Base-by-base conservation (phyloP, 179 eudicot species). In the Pouteria campechiana region DNA sequence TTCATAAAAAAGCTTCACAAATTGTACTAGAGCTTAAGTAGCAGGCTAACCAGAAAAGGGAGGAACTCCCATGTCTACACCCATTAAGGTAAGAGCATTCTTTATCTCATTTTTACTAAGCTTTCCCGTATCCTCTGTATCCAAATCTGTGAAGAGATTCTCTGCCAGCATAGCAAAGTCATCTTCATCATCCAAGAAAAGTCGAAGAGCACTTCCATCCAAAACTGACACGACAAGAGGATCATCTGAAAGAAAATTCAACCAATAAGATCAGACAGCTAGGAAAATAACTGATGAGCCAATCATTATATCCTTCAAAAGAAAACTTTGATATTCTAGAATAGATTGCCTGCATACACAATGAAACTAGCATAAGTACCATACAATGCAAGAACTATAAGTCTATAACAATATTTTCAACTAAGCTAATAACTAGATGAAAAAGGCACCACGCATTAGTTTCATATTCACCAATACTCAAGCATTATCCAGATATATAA, bases 161-260 rank as follows among this genome's bases (percentile, higher is more conserved):
- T 79, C 89, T 6, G 89, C 79, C 41, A 75, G 48, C 89, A 79
- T 79, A 23, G 89, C 89, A 53, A 76, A 79, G 59, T 79, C 89
- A 67, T 79, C 89, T 64, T 79, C 89, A 46, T 79, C 89, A 44
- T 75, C 89, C 50, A 79, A 46, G 61, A 66, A 73, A 60, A 69
- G 18, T 20, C 61, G 58, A n/a, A 76, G 63, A 20, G 73, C 50
- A 28, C 42, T 72, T 32, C 89, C 89, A 48, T 79, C 80, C 64
- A 79, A 63, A 58, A 79, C 54, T 25, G 89, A 70, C 39, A 76
- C 67, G 25, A 70, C 73, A 25, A 79, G 54, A 1, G 83, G 83
- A 55, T 79, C 73, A 65, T 72, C 89, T 79, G 71, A 54, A 51
- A 39, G 51, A 3, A 20, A 43, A 29, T n/a, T n/a, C n/a, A n/a